Evolutionary conservation across 352 stramenopile genomes (phyloP).

Genomic region (Pythium periplocum): DNA sequence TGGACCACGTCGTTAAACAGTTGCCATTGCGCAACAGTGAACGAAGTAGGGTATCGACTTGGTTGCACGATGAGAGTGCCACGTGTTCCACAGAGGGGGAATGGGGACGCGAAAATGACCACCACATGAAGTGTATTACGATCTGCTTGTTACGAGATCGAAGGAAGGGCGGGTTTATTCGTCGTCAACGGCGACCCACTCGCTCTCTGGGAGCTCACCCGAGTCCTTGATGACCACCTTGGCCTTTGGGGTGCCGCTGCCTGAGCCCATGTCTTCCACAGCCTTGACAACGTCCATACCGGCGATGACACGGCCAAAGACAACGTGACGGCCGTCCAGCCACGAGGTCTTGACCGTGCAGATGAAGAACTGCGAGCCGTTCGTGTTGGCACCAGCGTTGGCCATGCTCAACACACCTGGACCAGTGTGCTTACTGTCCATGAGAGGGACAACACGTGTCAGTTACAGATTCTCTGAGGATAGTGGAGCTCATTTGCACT

Average conservation of each 20-base stretch:
- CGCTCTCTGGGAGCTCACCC: slow-evolving; percentile 80
- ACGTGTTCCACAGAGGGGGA: slow-evolving; percentile 5
- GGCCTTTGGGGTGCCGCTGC: slow-evolving; percentile 82
- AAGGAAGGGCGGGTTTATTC: background rate
- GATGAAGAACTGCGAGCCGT: slow-evolving; percentile 99
- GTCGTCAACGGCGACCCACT: slow-evolving; percentile 45
- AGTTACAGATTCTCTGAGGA: slow-evolving; percentile 10
- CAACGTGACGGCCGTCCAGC: slow-evolving; percentile 83
- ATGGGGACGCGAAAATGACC: background rate
- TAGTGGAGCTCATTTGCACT: slow-evolving; percentile 1
- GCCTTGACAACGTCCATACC: slow-evolving; percentile 96
- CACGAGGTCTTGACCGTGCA: slow-evolving; percentile 89
- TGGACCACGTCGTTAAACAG: slow-evolving; percentile 1
- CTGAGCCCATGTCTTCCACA: slow-evolving; percentile 93
- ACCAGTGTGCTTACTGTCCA: slow-evolving; percentile 57
- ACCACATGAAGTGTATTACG: slow-evolving; percentile 6
- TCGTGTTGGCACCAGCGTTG: slow-evolving; percentile 85
- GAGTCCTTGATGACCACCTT: slow-evolving; percentile 92
- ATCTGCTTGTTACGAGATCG: background rate
- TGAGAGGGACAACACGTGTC: background rate
- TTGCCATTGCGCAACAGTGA: background rate
- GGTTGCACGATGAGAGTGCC: slow-evolving; percentile 11
- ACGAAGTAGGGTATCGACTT: too few species aligned
- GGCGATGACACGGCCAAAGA: slow-evolving; percentile 94
- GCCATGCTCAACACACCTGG: slow-evolving; percentile 77